Percentiles rank a stretch among this genome's conserved stretches.
Conservation (phyloP, 176 grass and related monocot species). For the Typha latifolia region DNA sequence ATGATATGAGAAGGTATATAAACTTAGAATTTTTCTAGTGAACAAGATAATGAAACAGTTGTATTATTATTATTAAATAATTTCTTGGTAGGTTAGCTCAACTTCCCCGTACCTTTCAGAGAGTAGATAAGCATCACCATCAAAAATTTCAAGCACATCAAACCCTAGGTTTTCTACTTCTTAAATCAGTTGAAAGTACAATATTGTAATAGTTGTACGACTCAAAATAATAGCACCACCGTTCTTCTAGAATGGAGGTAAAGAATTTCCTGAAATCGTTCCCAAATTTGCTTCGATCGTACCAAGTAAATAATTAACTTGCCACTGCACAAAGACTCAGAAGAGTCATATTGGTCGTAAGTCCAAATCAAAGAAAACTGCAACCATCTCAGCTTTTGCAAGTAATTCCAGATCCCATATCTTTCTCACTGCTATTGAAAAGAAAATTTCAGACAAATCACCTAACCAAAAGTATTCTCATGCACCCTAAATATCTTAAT, state of each 20-base stretch:
- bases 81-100: background rate
- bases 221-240: too few species aligned
- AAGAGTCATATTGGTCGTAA: background rate
- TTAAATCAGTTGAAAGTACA: background rate
- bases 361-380: background rate
- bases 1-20: too few species aligned
- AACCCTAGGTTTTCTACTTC: background rate
- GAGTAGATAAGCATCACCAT: constrained; percentile 6
- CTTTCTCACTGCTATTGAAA: background rate
- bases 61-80: too few species aligned
- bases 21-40: too few species aligned
- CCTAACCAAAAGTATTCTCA: background rate
- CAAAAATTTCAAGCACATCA: background rate
- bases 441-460: background rate
- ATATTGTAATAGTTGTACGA: too few species aligned
- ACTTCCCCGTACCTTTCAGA: background rate
- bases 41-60: too few species aligned
- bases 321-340: background rate
- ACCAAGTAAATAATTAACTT: too few species aligned
- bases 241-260: too few species aligned
- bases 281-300: too few species aligned
- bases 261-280: too few species aligned
- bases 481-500: background rate
- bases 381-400: background rate
- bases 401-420: background rate